Conservation (phyloP, 768 basidiomycete species). For the Thelephora ganbajun region DNA sequence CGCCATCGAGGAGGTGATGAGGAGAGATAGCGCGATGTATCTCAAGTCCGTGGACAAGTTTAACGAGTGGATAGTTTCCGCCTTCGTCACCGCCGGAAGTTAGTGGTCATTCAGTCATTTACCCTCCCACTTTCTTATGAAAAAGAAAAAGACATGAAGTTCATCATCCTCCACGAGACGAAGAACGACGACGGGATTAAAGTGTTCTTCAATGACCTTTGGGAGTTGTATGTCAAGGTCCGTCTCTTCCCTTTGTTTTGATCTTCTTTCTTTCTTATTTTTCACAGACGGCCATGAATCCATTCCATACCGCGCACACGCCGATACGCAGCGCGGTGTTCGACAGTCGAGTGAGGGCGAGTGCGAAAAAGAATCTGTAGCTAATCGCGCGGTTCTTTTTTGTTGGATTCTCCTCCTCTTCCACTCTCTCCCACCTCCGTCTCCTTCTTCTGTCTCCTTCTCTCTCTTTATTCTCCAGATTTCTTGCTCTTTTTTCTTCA, state of each 20-base stretch:
- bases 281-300: slow-evolving; percentile 75
- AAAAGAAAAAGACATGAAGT: slow-evolving; percentile 70
- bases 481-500: slow-evolving; percentile 19
- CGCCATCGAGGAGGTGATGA: slow-evolving; percentile 85
- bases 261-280: slow-evolving; percentile 2
- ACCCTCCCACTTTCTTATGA: slow-evolving; percentile 1
- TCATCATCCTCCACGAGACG: slow-evolving; percentile 84
- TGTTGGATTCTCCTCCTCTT: slow-evolving; percentile 16
- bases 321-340: slow-evolving; percentile 69
- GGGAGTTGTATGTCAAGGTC: slow-evolving; percentile 97
- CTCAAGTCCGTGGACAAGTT: slow-evolving; percentile 92
- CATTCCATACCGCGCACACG: slow-evolving; percentile 90
- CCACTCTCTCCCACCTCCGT: slow-evolving; percentile 15
- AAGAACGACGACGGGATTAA: slow-evolving; percentile 98
- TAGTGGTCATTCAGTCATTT: slow-evolving; percentile 20
- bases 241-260: slow-evolving; percentile 8
- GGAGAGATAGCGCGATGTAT: slow-evolving; percentile 77
- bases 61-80: slow-evolving; percentile 97
- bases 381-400: slow-evolving; percentile 7
- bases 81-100: slow-evolving; percentile 93
- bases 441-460: slow-evolving; percentile 14
- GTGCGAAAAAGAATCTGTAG: slow-evolving; percentile 73
- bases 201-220: slow-evolving; percentile 85
- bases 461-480: slow-evolving; percentile 19
- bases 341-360: slow-evolving; percentile 70